Evolutionary conservation across 2,329 filamentous ascomycete species (phyloP).

Genomic region (Tothia fuscella): DNA sequence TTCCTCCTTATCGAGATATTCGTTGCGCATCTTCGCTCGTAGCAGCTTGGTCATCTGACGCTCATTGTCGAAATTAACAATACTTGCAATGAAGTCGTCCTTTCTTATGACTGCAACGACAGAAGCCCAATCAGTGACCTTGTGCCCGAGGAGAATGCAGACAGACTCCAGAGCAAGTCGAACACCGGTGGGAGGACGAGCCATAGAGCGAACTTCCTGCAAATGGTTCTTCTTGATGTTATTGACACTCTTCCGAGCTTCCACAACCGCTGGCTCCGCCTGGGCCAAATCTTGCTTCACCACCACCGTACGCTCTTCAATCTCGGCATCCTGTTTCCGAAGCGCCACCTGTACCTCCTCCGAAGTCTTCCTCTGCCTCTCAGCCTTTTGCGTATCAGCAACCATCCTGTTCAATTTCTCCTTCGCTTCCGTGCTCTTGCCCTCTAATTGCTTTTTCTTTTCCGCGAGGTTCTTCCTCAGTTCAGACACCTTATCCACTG

Average conservation of each 20-base stretch:
- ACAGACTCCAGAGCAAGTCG: constrained; percentile 91
- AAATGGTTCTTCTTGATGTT: constrained; percentile 97
- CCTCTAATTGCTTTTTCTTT: constrained; percentile 87
- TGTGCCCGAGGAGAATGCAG: constrained; percentile 85
- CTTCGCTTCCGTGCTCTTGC: constrained; percentile 89
- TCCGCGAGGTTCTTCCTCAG: constrained; percentile 80
- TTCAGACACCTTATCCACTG: constrained; percentile 92
- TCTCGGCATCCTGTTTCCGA: constrained; percentile 80
- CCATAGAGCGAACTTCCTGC: constrained; percentile 95
- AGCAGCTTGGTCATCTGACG: constrained; percentile 79
- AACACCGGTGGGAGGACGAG: constrained; percentile 80
- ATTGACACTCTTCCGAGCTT: constrained; percentile 91
- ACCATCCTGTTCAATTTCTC: constrained; percentile 97
- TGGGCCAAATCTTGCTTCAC: constrained; percentile 79
- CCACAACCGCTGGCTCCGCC: constrained; percentile 84
- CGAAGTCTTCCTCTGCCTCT: constrained; percentile 78
- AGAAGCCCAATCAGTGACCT: constrained; percentile 74
- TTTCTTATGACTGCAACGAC: constrained; percentile 79
- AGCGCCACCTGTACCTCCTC: constrained; percentile 79
- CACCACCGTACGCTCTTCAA: constrained; percentile 69
- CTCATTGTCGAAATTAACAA: constrained; percentile 94
- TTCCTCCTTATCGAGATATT: constrained; percentile 84
- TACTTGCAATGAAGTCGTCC: constrained; percentile 96
- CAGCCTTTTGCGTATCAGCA: constrained; percentile 86
- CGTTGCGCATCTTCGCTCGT: constrained; percentile 79